Evolutionary conservation across 1,284 basidiomycete species (phyloP).

Genomic region (Pseudozyma pruni): DNA sequence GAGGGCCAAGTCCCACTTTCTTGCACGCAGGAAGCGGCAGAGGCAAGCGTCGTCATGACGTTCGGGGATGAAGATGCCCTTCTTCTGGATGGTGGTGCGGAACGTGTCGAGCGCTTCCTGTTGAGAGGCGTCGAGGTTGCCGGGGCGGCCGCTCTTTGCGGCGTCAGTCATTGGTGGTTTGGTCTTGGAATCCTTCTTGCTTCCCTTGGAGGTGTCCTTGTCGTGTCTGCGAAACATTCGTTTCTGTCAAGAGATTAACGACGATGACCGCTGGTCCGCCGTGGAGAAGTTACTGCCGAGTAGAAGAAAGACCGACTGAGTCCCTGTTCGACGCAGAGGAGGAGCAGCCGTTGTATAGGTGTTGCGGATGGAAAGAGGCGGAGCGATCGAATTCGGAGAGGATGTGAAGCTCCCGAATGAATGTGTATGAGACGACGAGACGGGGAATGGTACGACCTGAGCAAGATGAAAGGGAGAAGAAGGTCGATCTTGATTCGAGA

Average conservation of each 20-base stretch:
- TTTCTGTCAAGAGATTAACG: not conserved
- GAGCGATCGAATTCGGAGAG: too few species aligned
- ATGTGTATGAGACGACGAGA: too few species aligned
- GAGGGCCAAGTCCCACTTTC: conserved; percentile 87
- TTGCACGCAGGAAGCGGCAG: conserved; percentile 81
- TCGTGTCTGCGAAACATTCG: conserved; percentile 52
- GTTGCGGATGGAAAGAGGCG: too few species aligned
- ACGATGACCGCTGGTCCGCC: too few species aligned
- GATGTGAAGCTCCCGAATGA: too few species aligned
- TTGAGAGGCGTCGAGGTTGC: conserved; percentile 60
- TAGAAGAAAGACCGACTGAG: too few species aligned
- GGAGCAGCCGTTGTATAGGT: too few species aligned
- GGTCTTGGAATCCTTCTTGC: conserved; percentile 47
- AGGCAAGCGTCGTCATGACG: conserved; percentile 66
- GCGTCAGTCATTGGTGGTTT: conserved; percentile 33
- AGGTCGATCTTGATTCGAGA: too few species aligned
- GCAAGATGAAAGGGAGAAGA: not conserved
- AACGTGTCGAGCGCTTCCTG: conserved; percentile 61
- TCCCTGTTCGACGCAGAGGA: too few species aligned
- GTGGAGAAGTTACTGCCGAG: too few species aligned
- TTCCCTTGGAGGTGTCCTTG: conserved; percentile 47
- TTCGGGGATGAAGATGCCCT: conserved; percentile 61
- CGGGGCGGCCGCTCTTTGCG: conserved; percentile 56
- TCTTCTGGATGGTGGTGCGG: conserved; percentile 55
- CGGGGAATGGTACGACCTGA: too few species aligned